Evolutionary conservation across 164 flowering plant genomes (phyloP).

Genomic region (Annona cherimola): DNA sequence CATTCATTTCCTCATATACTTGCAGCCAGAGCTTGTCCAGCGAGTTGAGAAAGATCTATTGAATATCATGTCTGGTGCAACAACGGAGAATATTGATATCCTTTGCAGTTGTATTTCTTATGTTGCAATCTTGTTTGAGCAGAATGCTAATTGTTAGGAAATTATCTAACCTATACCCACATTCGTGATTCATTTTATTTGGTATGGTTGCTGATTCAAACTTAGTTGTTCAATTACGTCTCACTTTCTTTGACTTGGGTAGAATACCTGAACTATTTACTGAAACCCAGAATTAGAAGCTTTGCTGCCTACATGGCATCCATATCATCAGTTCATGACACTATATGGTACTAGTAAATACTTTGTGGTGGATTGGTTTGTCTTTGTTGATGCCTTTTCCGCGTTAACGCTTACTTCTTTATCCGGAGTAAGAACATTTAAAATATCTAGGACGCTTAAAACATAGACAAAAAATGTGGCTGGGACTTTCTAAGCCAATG

Average conservation of each 20-base stretch:
- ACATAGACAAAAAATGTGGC: background rate
- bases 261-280: background rate
- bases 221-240: background rate
- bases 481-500: background rate
- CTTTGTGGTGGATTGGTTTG: background rate
- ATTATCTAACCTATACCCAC: background rate
- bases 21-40: slow-evolving; percentile 73
- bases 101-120: background rate
- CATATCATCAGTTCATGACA: background rate
- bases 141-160: background rate
- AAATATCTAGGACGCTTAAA: background rate
- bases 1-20: background rate
- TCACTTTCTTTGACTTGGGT: too few relatives aligned
- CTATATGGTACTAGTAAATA: background rate
- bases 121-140: background rate
- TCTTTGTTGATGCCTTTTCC: too few relatives aligned
- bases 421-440: background rate
- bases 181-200: background rate
- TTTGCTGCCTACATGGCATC: background rate
- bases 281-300: background rate
- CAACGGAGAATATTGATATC: slow-evolving; percentile 59
- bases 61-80: slow-evolving; percentile 68
- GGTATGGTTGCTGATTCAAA: background rate
- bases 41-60: slow-evolving; percentile 78
- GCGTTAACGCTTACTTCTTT: too few relatives aligned